These are phyloP conservation scores for Castanea mollissima DNA, from an alignment of 306 rosid species.

Conservation along the genomic window DNA sequence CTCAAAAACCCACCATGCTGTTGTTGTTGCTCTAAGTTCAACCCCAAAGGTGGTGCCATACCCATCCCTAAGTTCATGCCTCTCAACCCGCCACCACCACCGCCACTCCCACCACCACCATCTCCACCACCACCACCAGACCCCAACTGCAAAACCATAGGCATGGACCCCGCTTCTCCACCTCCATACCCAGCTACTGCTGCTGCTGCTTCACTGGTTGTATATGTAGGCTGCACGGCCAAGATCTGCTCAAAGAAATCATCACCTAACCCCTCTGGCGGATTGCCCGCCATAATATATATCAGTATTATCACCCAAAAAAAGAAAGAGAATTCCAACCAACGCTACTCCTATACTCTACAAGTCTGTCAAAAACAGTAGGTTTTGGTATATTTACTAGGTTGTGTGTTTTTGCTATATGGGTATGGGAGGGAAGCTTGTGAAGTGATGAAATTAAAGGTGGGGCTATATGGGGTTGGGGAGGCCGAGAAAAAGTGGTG, in stretches of 20 bases:
- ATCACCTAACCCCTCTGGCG: conserved; percentile 74
- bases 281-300: conserved; percentile 62
- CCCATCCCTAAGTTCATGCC: conserved; percentile 50
- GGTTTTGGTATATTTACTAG: neutral
- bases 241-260: conserved; percentile 92
- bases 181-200: conserved; percentile 29
- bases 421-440: conserved; percentile 2
- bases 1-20: conserved; percentile 38
- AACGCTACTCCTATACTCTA: neutral
- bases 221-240: conserved; percentile 47
- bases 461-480: conserved; percentile 9
- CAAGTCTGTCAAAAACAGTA: neutral
- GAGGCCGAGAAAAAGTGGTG: conserved; percentile 15
- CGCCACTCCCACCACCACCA: conserved; percentile 13
- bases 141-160: conserved; percentile 61
- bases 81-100: conserved; percentile 25
- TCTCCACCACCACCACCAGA: conserved; percentile 26
- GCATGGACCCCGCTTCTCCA: conserved; percentile 47
- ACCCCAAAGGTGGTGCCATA: conserved; percentile 61
- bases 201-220: conserved; percentile 19
- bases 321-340: neutral
- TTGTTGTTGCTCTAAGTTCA: conserved; percentile 66
- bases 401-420: neutral
- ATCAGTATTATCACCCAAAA: neutral
- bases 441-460: conserved; percentile 6